Conservation (phyloP, 2,329 filamentous ascomycete species). For the Chaetomium globosum region DNA sequence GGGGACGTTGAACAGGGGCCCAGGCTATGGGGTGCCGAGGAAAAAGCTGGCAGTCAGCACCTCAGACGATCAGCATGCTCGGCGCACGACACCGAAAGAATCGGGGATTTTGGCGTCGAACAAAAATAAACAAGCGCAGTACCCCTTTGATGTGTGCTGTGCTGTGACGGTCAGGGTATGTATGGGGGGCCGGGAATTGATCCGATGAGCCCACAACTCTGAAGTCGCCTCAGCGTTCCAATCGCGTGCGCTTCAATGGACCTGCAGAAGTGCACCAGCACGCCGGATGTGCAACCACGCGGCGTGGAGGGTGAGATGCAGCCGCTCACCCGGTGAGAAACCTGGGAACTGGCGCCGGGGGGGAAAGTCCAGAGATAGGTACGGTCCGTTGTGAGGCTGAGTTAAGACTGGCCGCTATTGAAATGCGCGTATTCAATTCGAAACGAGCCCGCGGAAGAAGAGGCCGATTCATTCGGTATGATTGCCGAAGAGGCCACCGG, state of each 20-base stretch:
- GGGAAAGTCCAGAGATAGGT: neutral
- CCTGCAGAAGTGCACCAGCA: slow-evolving; percentile 17
- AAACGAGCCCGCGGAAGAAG: neutral
- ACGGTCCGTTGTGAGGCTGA: neutral
- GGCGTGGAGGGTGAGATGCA: slow-evolving; percentile 6
- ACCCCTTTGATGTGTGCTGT: neutral
- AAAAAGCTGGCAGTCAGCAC: neutral
- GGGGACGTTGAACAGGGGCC: neutral
- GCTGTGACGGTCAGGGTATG: neutral
- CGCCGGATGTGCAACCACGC: neutral
- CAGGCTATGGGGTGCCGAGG: neutral
- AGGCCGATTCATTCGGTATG: slow-evolving; percentile 20
- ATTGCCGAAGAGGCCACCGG: slow-evolving; percentile 19
- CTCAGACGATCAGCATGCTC: too few species aligned
- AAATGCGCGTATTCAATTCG: too few species aligned
- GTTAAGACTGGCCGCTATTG: too few species aligned
- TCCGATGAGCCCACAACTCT: slow-evolving; percentile 1
- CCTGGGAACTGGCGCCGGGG: neutral
- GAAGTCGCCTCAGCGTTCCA: slow-evolving; percentile 1
- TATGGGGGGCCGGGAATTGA: neutral
- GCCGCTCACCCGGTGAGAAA: slow-evolving; percentile 4
- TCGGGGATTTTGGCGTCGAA: neutral
- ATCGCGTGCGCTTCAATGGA: slow-evolving; percentile 13
- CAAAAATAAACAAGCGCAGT: neutral
- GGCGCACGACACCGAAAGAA: neutral